Evolutionary conservation across 257 asterid genomes (phyloP), one percentile per base, ranked within the genome.

Genomic region (Solanum lignicaule): DNA sequence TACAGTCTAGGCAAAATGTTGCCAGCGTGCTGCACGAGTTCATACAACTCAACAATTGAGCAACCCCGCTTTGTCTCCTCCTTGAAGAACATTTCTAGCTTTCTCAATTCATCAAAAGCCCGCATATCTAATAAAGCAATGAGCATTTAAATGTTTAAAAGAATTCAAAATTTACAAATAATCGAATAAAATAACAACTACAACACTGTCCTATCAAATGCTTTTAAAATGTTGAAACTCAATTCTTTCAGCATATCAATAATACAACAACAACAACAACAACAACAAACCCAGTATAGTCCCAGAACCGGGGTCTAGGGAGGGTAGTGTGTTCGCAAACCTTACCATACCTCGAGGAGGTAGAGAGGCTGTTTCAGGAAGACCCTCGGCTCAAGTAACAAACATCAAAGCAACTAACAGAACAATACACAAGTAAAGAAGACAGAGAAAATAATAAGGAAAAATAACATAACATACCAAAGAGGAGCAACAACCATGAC

Each of bases 1-100:
- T 93, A 97, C 99, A 93, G 84, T 92, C 99, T 96, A 20, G 99
- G 99, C 92, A 97, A 92, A 87, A 97, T 97, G 89, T 97, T 97
- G 90, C 99, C 99, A 29, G 99, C 99, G 16, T 97, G 99, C 95
- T 97, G 99, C 89, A 96, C 99, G 41, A 97, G 98, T 93, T 97
- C 99, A 83, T 97, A 97, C 83, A 97, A 94, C 94, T 96, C 99
- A 55, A 97, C 98, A 73, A 97, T 93, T 10, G 99, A 97, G 94
- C 95, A 97, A 41, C 99, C 99, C 1, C 97, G 98, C 84, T 89
- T 90, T 1, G 94, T 92, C 94, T 95, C 99, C 90, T 96, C 99
- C 94, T 90, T 95, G 92, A 97, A 96, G 88, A 95, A 97, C 52
- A 94, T 94, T 89, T 97, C 99, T 87, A 97, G 90, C 92, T 92